Evolutionary conservation across 768 basidiomycete genomes (phyloP).

Genomic region (Kwoniella pini): DNA sequence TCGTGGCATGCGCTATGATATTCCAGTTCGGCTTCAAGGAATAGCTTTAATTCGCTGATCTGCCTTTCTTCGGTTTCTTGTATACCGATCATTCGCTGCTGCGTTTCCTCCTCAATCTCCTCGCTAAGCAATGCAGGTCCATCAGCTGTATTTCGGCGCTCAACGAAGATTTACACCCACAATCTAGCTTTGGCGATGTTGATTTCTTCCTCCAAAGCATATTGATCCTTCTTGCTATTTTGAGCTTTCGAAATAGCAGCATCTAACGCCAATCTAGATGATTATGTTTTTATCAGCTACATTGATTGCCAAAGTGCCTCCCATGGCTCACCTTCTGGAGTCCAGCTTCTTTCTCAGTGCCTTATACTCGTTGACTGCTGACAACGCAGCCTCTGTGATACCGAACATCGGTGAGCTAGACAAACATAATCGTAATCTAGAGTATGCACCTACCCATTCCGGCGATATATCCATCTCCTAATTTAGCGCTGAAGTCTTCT

Average conservation of each 20-base stretch:
- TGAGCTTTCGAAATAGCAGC: conserved; percentile 71
- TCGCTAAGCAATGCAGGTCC: conserved; percentile 61
- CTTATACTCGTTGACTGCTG: conserved; percentile 82
- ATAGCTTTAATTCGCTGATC: conserved; percentile 67
- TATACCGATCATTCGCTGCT: conserved; percentile 73
- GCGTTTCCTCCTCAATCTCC: conserved; percentile 80
- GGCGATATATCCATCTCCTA: conserved; percentile 71
- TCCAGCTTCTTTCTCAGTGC: conserved; percentile 80
- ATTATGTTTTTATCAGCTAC: conserved; percentile 1
- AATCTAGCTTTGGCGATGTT: conserved; percentile 71
- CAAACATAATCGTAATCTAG: no score
- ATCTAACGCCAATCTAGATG: conserved; percentile 69
- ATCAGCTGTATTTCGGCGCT: not conserved
- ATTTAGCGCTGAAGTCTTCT: conserved; percentile 71
- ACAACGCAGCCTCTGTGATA: conserved; percentile 59
- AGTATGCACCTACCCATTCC: conserved; percentile 58
- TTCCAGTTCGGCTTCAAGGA: conserved; percentile 73
- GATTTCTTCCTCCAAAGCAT: conserved; percentile 79
- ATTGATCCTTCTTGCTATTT: conserved; percentile 73
- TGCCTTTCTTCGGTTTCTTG: conserved; percentile 76
- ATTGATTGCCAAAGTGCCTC: no score
- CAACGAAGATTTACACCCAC: conserved; percentile 57
- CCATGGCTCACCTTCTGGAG: conserved; percentile 74
- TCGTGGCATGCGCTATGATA: conserved; percentile 73
- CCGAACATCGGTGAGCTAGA: not conserved